Evolutionary conservation across 371 early-diverging fungal genomes (phyloP), one percentile per base, ranked within the genome.

Genomic region (Capillidium rhysosporum): DNA sequence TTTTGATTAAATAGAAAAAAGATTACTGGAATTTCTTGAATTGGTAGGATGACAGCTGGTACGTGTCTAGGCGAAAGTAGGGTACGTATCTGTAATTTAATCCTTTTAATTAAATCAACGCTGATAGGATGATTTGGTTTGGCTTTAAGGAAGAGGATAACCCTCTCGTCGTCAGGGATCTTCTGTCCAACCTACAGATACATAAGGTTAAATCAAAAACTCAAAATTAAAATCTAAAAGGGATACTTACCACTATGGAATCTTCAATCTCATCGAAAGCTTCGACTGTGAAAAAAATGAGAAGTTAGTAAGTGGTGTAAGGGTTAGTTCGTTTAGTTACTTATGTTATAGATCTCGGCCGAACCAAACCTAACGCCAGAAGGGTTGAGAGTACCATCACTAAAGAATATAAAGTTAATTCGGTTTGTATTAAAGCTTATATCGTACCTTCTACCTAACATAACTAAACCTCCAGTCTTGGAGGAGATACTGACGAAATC

Each of bases 331-430:
- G 18, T 34, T 4, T 30, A 23, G 2, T 43, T 56, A 65, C 61
- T 49, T 53, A 84, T 79, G 61, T 92, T 89, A 69, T 97, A 95
- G 38, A 96, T 76, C 61, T 96, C 97, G 7, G 94, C 91, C 46
- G 82, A 82, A 18, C 95, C 95, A 66, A 95, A 95, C 18, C 96
- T 76, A 38, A 97, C 88, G 18, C 97, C 97, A 16, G 73, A 76
- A 0, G 97, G 97, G 61, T 97, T 97, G 26, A 96, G 66, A 2
- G 92, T 94, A n/a, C 94, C 92, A 63, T 93, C 97, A 56, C 79
- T 73, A 18, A 21, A 28, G 30, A n/a, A 18, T 23, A 39, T 30
- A 18, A 23, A 61, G n/a, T n/a, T n/a, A n/a, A 21, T 58, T 9
- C 28, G 28, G 20, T 23, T 52, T 31, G 24, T 12, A 20, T 14